Base-by-base conservation (phyloP, 148 eudicot species). In the Rhododendron vialii region DNA sequence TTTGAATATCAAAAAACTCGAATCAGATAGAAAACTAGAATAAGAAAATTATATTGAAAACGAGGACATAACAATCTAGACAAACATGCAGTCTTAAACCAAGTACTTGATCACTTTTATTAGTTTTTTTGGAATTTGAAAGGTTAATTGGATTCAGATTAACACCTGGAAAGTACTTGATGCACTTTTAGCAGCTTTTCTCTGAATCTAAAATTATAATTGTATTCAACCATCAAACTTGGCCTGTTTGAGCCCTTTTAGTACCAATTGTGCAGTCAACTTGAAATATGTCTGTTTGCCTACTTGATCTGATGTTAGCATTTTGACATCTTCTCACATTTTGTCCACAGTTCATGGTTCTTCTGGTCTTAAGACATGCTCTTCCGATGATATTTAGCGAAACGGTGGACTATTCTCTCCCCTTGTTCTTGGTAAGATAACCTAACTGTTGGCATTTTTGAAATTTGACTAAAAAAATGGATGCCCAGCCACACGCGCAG, bases 341-440 rank as follows among this genome's bases (percentile, higher is more conserved):
- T 55, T 83, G 38, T 63, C 43, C 88, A 86, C 95, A 96, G 99
- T 95, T 96, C 80, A 85, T 95, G 90, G 91, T 95, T 81, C 98
- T 96, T 41, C 83, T 96, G 87, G 89, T 96, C 55, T 86, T 96
- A 78, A 89, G 99, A 85, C 99, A 95, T 88, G 89, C 91, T 51
- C 92, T 94, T 65, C 99, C 99, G 2, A 59, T 94, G 71, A 57
- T 96, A 85, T 88, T 90, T 80, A 89, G 86, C 75, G 97, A 94
- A 86, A 88, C 86, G 14, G 93, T 89, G 75, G 88, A 87, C 38
- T 94, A 89, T 14, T 89, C 93, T 82, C 83, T 94, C 53, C 94
- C 98, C 57, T 71, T 95, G 77, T 76, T 94, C 84, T 83, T 93
- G 83, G 98, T 95, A 90, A 90, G 95, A 88, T 69, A 38, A 53